Conservation (phyloP, 1,284 basidiomycete species). For the Irpex rosettiformis region DNA sequence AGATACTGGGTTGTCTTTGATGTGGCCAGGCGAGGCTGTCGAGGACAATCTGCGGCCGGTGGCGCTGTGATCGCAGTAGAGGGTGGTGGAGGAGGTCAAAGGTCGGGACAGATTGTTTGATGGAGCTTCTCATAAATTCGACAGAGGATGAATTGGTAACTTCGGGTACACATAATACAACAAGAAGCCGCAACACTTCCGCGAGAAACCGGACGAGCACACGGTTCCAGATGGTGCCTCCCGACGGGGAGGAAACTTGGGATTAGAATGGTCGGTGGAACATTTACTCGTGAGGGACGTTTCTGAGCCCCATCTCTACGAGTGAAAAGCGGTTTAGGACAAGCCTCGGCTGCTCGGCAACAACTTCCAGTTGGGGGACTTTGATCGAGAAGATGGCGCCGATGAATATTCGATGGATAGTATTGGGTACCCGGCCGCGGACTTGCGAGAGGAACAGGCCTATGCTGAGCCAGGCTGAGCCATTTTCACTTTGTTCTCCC, state of each 20-base stretch:
- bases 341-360: slow-evolving; percentile 16
- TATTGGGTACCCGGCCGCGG: background rate
- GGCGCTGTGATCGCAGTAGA: background rate
- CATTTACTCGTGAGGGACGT: slow-evolving; percentile 11
- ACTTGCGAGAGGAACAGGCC: background rate
- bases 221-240: slow-evolving; percentile 8
- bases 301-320: slow-evolving; percentile 4
- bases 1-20: background rate
- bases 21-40: background rate
- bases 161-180: slow-evolving; percentile 15
- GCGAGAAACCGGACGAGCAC: slow-evolving; percentile 11
- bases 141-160: background rate
- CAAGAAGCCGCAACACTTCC: slow-evolving; percentile 17
- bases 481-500: background rate
- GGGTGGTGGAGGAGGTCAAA: slow-evolving; percentile 4
- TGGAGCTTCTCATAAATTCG: slow-evolving; percentile 11
- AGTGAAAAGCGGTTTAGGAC: slow-evolving; percentile 10
- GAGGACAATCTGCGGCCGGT: background rate
- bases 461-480: background rate
- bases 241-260: slow-evolving; percentile 8
- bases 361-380: slow-evolving; percentile 11
- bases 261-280: slow-evolving; percentile 7
- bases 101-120: slow-evolving; percentile 6
- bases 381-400: slow-evolving; percentile 10
- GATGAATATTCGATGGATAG: background rate